A percentile compares a stretch with the other conserved stretches of the same genome.
These are phyloP conservation scores for Cutaneotrichosporon arboriforme DNA, from an alignment of 1,284 basidiomycete genomes.

Conservation along the genomic window DNA sequence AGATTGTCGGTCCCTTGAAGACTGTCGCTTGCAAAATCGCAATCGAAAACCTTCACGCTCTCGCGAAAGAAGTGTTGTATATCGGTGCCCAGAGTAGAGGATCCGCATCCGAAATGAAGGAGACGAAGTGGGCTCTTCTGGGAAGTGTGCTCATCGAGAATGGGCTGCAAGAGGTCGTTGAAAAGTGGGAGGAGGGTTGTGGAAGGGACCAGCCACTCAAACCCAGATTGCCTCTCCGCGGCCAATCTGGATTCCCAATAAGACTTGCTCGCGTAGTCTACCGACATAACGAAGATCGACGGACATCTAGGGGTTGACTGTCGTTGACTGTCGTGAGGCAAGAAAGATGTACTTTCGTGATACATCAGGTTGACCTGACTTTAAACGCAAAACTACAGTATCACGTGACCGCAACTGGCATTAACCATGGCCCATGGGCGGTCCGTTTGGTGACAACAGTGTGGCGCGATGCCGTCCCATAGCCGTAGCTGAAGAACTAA, in stretches of 20 bases:
- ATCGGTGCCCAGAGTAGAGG: slow-evolving; percentile 27
- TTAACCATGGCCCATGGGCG: too few species aligned
- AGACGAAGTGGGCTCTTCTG: slow-evolving; percentile 4
- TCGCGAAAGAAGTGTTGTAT: slow-evolving; percentile 10
- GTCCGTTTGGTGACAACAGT: too few species aligned
- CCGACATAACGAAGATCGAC: not conserved
- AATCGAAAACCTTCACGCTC: slow-evolving; percentile 25
- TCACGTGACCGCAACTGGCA: too few species aligned
- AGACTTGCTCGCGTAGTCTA: slow-evolving; percentile 36
- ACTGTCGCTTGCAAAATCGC: slow-evolving; percentile 27
- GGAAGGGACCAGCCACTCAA: slow-evolving; percentile 39
- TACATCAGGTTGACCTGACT: too few species aligned
- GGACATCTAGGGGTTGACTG: too few species aligned
- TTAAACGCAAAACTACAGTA: too few species aligned
- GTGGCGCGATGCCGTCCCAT: too few species aligned
- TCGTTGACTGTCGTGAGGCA: too few species aligned
- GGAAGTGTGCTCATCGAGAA: too few species aligned
- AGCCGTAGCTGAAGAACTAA: too few species aligned
- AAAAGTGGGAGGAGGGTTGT: slow-evolving; percentile 25
- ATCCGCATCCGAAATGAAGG: slow-evolving; percentile 42
- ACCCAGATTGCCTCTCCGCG: slow-evolving; percentile 18
- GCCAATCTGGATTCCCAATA: slow-evolving; percentile 39
- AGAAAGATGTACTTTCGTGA: too few species aligned
- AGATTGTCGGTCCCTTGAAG: not conserved
- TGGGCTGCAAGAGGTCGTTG: not conserved